Percentiles rank a stretch among this genome's conserved stretches.
These are phyloP conservation scores for Musa itinerans DNA, from an alignment of 176 grass and related monocot species.

Conservation along the genomic window DNA sequence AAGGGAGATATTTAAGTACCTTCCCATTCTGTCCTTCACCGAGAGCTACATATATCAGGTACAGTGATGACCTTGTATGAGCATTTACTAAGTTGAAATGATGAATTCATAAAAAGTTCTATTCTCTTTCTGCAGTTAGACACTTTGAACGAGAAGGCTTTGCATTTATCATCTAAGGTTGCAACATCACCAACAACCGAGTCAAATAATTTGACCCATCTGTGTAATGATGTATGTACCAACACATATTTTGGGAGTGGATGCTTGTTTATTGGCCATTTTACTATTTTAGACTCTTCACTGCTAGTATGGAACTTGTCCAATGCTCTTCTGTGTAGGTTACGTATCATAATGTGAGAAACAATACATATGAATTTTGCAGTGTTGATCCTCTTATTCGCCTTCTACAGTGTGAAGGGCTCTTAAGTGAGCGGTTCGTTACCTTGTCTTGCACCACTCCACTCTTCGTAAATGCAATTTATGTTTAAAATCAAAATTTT, in stretches of 20 bases:
- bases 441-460: conserved; percentile 4
- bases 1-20: conserved; percentile 68
- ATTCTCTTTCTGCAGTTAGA: conserved; percentile 54
- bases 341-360: conserved; percentile 17
- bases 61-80: conserved; percentile 5
- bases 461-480: not conserved
- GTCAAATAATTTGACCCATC: conserved; percentile 21
- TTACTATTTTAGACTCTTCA: not conserved
- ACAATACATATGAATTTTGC: conserved; percentile 19
- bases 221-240: conserved; percentile 19
- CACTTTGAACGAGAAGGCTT: conserved; percentile 68
- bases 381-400: conserved; percentile 42
- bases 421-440: conserved; percentile 51
- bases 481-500: conserved; percentile 13
- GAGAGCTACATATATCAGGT: conserved; percentile 99
- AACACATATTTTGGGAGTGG: not conserved
- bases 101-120: not conserved
- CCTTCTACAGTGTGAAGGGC: conserved; percentile 51
- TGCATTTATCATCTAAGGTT: conserved; percentile 25
- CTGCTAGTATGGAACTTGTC: not conserved
- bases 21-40: conserved; percentile 80
- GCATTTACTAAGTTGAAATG: not conserved
- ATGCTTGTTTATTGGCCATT: not conserved
- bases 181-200: conserved; percentile 27
- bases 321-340: conserved; percentile 24